Conservation (phyloP, 257 asterid genomes). For the Solanum habrochaites region DNA sequence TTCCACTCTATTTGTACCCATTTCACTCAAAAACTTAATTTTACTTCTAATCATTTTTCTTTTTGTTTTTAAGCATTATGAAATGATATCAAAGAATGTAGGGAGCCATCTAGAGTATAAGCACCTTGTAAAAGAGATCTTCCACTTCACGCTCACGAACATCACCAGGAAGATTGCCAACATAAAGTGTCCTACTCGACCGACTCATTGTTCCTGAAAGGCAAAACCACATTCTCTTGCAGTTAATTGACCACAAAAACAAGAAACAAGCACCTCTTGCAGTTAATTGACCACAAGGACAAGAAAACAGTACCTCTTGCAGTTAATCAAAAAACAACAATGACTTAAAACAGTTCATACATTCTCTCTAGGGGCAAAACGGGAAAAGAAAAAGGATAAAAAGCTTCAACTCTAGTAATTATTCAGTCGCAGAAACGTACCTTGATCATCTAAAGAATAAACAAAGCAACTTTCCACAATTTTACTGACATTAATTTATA, state of each 20-base stretch:
- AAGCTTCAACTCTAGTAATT: neutral
- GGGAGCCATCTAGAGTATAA: neutral
- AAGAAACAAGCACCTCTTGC: neutral
- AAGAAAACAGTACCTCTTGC: neutral
- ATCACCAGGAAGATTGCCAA: slow-evolving; percentile 98
- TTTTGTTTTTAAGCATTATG: neutral
- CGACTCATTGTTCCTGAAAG: slow-evolving; percentile 67
- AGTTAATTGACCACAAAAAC: neutral
- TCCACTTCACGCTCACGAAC: slow-evolving; percentile 96
- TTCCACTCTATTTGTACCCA: neutral
- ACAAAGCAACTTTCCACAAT: neutral
- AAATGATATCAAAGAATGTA: neutral
- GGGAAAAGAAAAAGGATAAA: neutral
- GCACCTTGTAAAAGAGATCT: slow-evolving; percentile 88
- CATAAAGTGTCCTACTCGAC: slow-evolving; percentile 87
- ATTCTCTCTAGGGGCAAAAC: neutral
- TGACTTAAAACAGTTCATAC: neutral
- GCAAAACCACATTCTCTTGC: neutral
- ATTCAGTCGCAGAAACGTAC: neutral
- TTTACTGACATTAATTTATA: neutral
- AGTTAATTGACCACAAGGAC: neutral
- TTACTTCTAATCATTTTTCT: too few species aligned
- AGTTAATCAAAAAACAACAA: neutral
- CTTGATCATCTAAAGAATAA: neutral
- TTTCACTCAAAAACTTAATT: neutral